Base-by-base conservation (phyloP, 306 rosid genomes). In the Styphnolobium japonicum region DNA sequence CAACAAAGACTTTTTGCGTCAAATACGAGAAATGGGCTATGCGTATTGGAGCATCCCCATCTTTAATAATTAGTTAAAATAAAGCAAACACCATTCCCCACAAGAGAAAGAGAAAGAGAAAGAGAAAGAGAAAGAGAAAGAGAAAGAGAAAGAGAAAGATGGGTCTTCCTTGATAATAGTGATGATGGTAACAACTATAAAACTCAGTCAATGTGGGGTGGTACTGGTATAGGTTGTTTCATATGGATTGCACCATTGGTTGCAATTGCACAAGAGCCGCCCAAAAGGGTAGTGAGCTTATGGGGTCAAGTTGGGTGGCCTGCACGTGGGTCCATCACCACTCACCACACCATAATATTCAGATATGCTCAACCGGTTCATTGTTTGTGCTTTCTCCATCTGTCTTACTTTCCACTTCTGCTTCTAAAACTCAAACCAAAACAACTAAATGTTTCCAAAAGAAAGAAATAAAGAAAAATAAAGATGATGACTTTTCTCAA, bases 221-320 rank as follows among this genome's bases (percentile, higher is more conserved):
- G 71, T 43, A 58, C 19, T 19, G 9, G 51, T 10, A 21, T 5
- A 23, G 36, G 53, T 19, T 73, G 81, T 66, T 82, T 86, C 89
- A 85, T 87, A 89, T 82, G 90, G 85, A 84, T 23, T 82, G 86
- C 85, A 80, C 85, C 79, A 4, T 67, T 23, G 72, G 55, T 46
- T 46, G 75, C 43, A 7, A 16, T 69, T 69, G 45, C 45, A 14
- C 25, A 15, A 46, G 57, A 45, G 57, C 8, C 12, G 21, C 36
- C 56, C 53, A 6, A 51, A 71, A 58, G 42, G 31, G 27, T 16
- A 31, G n/a, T 15, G 67, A 60, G 67, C 34, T 49, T 69, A 74
- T 43, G 81, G 79, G 87, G 77, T 80, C 79, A 82, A 58, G 78
- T 65, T 79, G 76, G 85, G 85, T 79, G 85, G 62, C 67, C 71